These are phyloP conservation scores for Neofusicoccum sp. DNA, from an alignment of 2,329 filamentous ascomycete species.

Conservation along the genomic window DNA sequence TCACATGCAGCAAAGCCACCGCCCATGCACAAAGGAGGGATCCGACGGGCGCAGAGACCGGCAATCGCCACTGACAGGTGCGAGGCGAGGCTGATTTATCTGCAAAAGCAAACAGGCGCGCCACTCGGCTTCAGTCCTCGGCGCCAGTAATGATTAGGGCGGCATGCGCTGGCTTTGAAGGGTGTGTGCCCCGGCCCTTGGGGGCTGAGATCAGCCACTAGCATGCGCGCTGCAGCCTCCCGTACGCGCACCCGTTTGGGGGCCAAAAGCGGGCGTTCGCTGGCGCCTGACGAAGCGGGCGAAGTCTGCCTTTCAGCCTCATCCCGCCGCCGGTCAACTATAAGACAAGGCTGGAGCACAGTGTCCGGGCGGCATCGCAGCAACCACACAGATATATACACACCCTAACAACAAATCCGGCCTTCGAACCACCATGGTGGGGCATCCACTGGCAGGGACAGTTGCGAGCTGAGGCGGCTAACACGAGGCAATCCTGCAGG, in stretches of 20 bases:
- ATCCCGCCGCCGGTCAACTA: background rate
- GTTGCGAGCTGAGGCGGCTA: background rate
- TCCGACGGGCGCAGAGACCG: too few relatives aligned
- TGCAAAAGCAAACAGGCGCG: background rate
- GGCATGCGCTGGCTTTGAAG: background rate
- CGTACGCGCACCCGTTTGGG: background rate
- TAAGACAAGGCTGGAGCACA: slow-evolving; percentile 1
- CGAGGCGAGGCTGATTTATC: background rate
- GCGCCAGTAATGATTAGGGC: background rate
- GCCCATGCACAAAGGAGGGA: background rate
- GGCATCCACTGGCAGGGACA: background rate
- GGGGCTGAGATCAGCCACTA: background rate
- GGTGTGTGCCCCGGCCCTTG: background rate
- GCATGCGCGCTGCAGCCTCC: background rate
- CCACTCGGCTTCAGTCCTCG: background rate
- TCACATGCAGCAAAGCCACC: background rate
- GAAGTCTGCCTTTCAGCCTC: background rate
- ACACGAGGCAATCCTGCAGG: slow-evolving; percentile 1
- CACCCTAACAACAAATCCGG: background rate
- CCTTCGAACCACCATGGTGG: background rate
- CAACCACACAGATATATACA: background rate
- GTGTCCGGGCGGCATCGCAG: background rate
- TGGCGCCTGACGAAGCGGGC: background rate
- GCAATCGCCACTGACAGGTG: background rate
- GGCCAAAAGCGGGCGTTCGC: background rate